Evolutionary conservation across 305 asterid genomes (phyloP).

Genomic region (Fraxinus sp.): DNA sequence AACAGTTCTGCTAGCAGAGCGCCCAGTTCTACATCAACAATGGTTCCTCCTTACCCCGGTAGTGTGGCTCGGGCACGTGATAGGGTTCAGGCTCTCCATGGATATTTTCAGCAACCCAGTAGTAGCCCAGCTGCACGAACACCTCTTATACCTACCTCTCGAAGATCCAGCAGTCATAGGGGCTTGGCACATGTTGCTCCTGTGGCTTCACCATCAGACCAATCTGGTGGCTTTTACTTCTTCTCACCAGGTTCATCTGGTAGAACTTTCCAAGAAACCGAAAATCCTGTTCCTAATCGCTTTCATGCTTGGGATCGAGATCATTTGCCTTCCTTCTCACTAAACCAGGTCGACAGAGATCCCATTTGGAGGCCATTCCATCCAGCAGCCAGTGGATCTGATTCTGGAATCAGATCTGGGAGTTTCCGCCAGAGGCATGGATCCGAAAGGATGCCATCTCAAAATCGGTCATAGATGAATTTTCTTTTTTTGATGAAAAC

Average conservation of each 20-base stretch:
- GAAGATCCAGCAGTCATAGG: conserved; percentile 57
- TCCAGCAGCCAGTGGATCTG: conserved; percentile 44
- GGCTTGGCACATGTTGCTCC: conserved; percentile 48
- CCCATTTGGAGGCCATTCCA: conserved; percentile 64
- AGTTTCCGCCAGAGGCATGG: conserved; percentile 62
- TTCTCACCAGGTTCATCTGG: conserved; percentile 54
- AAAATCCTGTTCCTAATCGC: conserved; percentile 42
- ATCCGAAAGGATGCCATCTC: conserved; percentile 66
- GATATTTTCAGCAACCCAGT: conserved; percentile 60
- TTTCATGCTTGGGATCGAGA: conserved; percentile 58
- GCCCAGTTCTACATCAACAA: conserved; percentile 58
- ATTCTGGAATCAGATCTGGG: conserved; percentile 39
- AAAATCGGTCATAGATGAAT: conserved; percentile 55
- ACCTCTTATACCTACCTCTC: conserved; percentile 37
- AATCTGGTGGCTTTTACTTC: conserved; percentile 47
- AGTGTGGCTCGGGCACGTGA: conserved; percentile 52
- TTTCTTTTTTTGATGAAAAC: conserved; percentile 31
- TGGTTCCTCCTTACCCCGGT: conserved; percentile 53
- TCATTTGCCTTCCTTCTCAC: conserved; percentile 35
- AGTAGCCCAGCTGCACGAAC: conserved; percentile 40
- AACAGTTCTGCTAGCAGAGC: conserved; percentile 63
- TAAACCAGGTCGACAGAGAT: conserved; percentile 40
- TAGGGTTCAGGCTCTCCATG: conserved; percentile 53
- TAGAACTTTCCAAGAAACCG: conserved; percentile 56
- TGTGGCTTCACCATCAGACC: conserved; percentile 55